Evolutionary conservation across 179 eudicot genomes (phyloP).

Genomic region (Nepenthes alata): DNA sequence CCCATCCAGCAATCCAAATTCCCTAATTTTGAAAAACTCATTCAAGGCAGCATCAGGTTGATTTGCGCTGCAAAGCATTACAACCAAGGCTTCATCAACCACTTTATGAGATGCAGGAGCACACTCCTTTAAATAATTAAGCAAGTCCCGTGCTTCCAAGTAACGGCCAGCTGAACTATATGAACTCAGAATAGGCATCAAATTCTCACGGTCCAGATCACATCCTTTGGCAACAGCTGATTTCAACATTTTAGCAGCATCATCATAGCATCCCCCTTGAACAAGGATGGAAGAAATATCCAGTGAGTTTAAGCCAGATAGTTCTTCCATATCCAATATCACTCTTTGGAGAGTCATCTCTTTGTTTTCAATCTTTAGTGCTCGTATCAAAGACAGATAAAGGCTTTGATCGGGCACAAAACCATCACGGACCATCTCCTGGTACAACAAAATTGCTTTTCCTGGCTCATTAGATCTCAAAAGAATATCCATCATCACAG

Average conservation of each 20-base stretch:
- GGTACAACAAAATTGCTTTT: constrained; percentile 55
- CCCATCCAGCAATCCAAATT: constrained; percentile 24
- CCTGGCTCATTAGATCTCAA: constrained; percentile 46
- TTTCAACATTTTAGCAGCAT: constrained; percentile 53
- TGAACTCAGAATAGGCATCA: constrained; percentile 57
- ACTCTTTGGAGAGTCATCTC: constrained; percentile 45
- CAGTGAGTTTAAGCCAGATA: constrained; percentile 42
- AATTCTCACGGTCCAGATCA: constrained; percentile 41
- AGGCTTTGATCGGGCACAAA: constrained; percentile 54
- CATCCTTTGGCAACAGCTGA: constrained; percentile 43
- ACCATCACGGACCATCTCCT: constrained; percentile 56
- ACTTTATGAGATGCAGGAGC: constrained; percentile 34
- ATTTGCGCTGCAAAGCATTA: constrained; percentile 58
- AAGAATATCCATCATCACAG: constrained; percentile 75
- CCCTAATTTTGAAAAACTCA: constrained; percentile 36
- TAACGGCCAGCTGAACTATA: constrained; percentile 66
- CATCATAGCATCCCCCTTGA: constrained; percentile 65
- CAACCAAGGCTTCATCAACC: constrained; percentile 57
- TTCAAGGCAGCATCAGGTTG: constrained; percentile 51
- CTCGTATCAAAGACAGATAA: constrained; percentile 44
- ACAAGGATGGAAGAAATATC: constrained; percentile 53
- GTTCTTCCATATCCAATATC: constrained; percentile 51
- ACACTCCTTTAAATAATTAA: constrained; percentile 45
- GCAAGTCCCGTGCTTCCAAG: constrained; percentile 61
- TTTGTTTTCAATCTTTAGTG: constrained; percentile 41